Conservation (phyloP, 2,329 filamentous ascomycete species). For the Fusarium nisikadoi region DNA sequence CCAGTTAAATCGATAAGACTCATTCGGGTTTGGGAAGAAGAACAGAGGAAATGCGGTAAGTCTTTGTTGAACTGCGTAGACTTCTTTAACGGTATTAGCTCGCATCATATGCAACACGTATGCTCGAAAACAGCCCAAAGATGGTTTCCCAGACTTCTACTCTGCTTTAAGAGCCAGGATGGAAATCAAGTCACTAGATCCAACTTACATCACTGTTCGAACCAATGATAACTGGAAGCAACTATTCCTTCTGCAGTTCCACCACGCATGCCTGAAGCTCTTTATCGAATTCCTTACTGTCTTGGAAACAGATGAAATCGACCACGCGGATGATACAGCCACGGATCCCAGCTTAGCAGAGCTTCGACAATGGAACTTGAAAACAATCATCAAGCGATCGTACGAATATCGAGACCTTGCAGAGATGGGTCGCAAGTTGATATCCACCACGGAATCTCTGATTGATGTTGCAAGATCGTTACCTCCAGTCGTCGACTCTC, state of each 20-base stretch:
- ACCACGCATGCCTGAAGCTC: background rate
- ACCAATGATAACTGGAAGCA: background rate
- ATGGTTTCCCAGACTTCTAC: background rate
- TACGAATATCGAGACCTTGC: background rate
- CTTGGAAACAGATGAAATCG: fast-evolving
- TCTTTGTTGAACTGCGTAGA: background rate
- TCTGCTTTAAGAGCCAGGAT: fast-evolving
- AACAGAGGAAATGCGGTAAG: background rate
- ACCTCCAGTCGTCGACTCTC: fast-evolving
- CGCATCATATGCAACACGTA: background rate
- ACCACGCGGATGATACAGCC: fast-evolving
- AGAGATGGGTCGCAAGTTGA: background rate
- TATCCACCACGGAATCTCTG: fast-evolving
- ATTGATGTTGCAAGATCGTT: background rate
- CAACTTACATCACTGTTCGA: background rate
- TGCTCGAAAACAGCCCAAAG: background rate
- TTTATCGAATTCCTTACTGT: background rate
- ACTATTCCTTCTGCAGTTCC: background rate
- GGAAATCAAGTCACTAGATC: fast-evolving
- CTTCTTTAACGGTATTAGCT: background rate
- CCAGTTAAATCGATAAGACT: background rate
- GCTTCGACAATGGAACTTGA: background rate
- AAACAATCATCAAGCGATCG: fast-evolving
- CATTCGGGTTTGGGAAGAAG: background rate
- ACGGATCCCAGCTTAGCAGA: fast-evolving